Base-by-base conservation (phyloP, 2,329 filamentous ascomycete genomes). In the Ascochyta koolunga region DNA sequence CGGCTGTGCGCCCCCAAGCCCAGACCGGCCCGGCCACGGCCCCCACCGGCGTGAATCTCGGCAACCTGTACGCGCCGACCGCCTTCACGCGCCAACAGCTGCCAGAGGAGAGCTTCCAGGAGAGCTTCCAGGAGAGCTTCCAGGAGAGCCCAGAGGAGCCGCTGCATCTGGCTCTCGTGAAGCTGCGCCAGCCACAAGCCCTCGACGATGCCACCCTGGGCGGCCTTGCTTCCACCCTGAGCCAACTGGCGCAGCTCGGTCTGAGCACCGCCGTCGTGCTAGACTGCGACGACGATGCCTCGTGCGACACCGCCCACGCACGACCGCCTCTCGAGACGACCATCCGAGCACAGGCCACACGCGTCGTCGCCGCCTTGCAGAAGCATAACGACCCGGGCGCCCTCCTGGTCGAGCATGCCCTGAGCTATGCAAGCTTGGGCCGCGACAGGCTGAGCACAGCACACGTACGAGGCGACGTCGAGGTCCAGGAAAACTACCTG, bases 101-200 rank as follows among this genome's bases (percentile, higher is more conserved):
- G 27, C 77, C 77, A 27, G 73, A 78, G 19, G 66, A 72, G 27
- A 13, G 27, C 27, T 15, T 29, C 29, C 73, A 78, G 19, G 66
- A 72, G 27, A 13, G 27, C 27, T 15, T 29, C 35, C 44, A 41
- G 22, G 13, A 29, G 27, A 10, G 27, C 27, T 65, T 66, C 22
- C 50, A 58, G n/a, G 55, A 61, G 3, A 60, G 58, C 16, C 45
- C 59, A 18, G 60, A 64, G 7, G 80, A 84, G 59, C 79, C 78
- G 29, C 73, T 90, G 16, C 90, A 96, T 73, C 81, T 96, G 53
- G 93, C 95, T 15, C 78, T 99, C 51, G 87, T 97, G 61, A 96
- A 96, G 75, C 81, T 99, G 49, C 85, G 89, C 47, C 83, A 84
- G 37, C 88, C 91, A 0, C 88, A 96, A 64, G 75, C 80, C 1